Evolutionary conservation across 2,329 filamentous ascomycete genomes (phyloP), one percentile per base, ranked within the genome.

Genomic region (Penicillium sp.): DNA sequence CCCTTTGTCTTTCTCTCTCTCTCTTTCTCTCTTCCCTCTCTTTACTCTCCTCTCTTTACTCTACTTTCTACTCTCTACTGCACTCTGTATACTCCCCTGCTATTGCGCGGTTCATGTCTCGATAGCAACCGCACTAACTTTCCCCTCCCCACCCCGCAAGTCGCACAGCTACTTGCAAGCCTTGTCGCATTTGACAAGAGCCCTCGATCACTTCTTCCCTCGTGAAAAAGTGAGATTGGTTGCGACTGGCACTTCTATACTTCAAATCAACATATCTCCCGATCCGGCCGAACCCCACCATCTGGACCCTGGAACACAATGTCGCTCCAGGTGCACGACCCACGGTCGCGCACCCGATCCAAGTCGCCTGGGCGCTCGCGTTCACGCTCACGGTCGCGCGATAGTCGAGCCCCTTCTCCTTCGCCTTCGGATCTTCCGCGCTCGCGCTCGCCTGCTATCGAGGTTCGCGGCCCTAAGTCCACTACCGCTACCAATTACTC

Each of bases 311-410:
- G 54, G 48, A 56, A 51, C 51, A 29, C 39, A 31, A 71, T 71
- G 68, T 71, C 72, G 28, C 71, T 77, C 34, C 70, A 73, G 51
- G 72, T 75, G 48, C 61, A 70, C 52, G 73, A 75, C 61, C 67
- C 73, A 64, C 72, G 73, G 64, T 73, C 73, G 59, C 75, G 77
- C 52, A 72, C 71, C 57, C 71, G 77, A 51, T 79, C 76, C 57
- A 78, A 74, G 58, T 79, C 77, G 29, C 77, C 76, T 29, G 73
- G 75, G 24, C 69, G 71, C 28, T 26, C 23, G n/a, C 39, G 72
- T 40, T 75, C 77, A 39, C 74, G 74, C 54, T 77, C 76, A 42
- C 70, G 70, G 49, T 77, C 76, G 63, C 75, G 75, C 67, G 74
- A 77, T 56, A 66, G 55, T 48, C 71, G 75, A 40, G 64, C 59